Evolutionary conservation across 495 filamentous ascomycete species (phyloP).

Genomic region (Penicillium dipodomyicola): DNA sequence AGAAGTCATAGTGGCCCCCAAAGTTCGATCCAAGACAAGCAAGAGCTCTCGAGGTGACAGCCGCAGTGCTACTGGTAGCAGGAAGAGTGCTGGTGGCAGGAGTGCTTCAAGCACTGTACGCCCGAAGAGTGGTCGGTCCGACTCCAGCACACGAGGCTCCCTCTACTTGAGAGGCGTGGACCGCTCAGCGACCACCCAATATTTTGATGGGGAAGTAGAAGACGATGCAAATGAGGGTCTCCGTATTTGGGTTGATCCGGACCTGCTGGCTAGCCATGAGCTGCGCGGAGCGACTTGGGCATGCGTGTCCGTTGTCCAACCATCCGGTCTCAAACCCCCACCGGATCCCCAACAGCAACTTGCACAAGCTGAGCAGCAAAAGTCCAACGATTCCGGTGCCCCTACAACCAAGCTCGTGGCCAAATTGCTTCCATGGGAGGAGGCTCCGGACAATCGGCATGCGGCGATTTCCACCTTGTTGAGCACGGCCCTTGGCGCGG

Average conservation of each 20-base stretch:
- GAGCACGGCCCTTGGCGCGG: conserved; percentile 65
- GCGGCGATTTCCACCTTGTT: conserved; percentile 72
- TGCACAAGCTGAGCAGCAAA: conserved; percentile 53
- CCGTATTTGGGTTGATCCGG: conserved; percentile 78
- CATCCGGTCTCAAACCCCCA: conserved; percentile 71
- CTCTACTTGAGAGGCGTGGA: conserved; percentile 79
- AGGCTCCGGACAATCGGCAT: conserved; percentile 78
- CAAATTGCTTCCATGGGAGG: conserved; percentile 72
- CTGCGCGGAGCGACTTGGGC: conserved; percentile 72
- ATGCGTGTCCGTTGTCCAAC: conserved; percentile 72
- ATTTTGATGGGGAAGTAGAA: conserved; percentile 63
- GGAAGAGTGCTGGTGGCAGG: conserved; percentile 67
- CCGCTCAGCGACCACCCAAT: conserved; percentile 59
- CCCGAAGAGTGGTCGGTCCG: conserved; percentile 55
- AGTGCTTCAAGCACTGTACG: conserved; percentile 68
- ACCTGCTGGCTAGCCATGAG: conserved; percentile 63
- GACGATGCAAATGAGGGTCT: conserved; percentile 58
- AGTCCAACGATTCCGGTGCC: conserved; percentile 55
- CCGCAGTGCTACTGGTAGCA: conserved; percentile 69
- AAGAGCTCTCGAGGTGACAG: conserved; percentile 56
- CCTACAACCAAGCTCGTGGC: conserved; percentile 72
- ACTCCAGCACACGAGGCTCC: conserved; percentile 58
- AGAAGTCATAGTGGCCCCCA: conserved; percentile 95
- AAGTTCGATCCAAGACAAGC: conserved; percentile 61
- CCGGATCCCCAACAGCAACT: conserved; percentile 71